Base-by-base conservation (phyloP, 192 early-diverging fungal species). In the Coemansia sp. region DNA sequence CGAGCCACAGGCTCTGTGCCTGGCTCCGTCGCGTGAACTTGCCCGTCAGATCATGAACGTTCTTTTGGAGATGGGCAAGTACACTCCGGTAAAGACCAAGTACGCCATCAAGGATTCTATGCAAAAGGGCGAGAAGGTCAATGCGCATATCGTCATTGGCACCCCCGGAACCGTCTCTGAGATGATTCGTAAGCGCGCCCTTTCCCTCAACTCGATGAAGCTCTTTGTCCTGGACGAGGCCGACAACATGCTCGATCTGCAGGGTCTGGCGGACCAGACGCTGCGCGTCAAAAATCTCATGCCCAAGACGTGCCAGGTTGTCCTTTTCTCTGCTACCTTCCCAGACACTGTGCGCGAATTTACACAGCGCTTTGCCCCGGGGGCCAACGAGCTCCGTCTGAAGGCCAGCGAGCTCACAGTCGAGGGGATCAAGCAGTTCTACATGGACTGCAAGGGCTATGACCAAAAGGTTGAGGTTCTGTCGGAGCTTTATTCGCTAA, bases 161-260 rank as follows among this genome's bases (percentile, higher is more conserved):
- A 98, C 97, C 0, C 95, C 97, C 5, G 97, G 97, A 20, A 95
- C 95, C 2, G 87, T 98, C 0, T 75, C 68, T 20, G 92, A 95
- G 23, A 65, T 93, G 44, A 83, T 92, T 38, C 84, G 85, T 57
- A 83, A 84, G 58, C 68, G 88, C 25, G 72, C 82, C 6, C 64
- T 97, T 48, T 81, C 88, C 37, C 65, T 85, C 15, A 79, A 67
- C 8, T 55, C 83, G 52, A 68, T 94, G 36, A 85, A 87, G 57
- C 85, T 97, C 40, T 92, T 96, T 75, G 94, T 97, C 8, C 82
- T 98, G 61, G 97, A 98, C 64, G 97, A 98, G 75, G 97, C 97
- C n/a, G 97, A 98, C 68, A 96, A 93, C 66, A 96, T 97, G 97
- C 70, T 97, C 60, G 94, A 95, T 75, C 75, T 87, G 83, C 87